Evolutionary conservation across 306 rosid genomes (phyloP), one percentile per base, ranked within the genome.

Genomic region (Astragalus glycyphyllos): DNA sequence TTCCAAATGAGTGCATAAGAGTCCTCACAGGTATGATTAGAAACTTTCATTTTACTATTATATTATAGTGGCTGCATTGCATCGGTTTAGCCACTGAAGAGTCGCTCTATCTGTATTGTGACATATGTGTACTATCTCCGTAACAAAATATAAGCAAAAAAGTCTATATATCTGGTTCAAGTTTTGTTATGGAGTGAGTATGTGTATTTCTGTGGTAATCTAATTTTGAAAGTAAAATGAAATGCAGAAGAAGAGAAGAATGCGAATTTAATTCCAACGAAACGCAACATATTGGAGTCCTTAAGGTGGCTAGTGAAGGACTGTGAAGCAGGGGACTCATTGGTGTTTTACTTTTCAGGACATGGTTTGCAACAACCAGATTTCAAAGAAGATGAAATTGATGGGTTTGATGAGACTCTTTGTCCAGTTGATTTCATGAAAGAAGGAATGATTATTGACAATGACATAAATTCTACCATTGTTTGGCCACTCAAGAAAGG

Each of bases 301-400:
- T 61, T 91, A 70, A 85, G 76, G 40, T 91, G 97, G 98, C 91
- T 92, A 0, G 98, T 90, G 76, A 85, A 88, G 34, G 98, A 73
- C 14, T 76, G 85, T 74, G 48, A 80, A 11, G 0, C 68, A 6
- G 97, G 96, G 23, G 97, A 92, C 54, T 74, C 81, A 2, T 65
- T 92, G 71, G 96, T 92, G 32, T 92, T 92, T 81, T 92, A 86
- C 81, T 92, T 90, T 88, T 90, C 98, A 0, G 97, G 97, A 13
- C 98, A 92, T 35, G 96, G 97, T 11, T 31, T 84, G 40, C 79
- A 87, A 35, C 96, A 92, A 5, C 83, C 86, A 2, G 96, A 88
- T 86, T 79, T 78, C 73, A 59, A 81, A 2, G 66, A 76, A 29
- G 91, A 92, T 51, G 98, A 88, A 65, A 17, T 48, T n/a, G 96